Evolutionary conservation across 2,329 filamentous ascomycete species (phyloP).

Genomic region (Fusarium udum): DNA sequence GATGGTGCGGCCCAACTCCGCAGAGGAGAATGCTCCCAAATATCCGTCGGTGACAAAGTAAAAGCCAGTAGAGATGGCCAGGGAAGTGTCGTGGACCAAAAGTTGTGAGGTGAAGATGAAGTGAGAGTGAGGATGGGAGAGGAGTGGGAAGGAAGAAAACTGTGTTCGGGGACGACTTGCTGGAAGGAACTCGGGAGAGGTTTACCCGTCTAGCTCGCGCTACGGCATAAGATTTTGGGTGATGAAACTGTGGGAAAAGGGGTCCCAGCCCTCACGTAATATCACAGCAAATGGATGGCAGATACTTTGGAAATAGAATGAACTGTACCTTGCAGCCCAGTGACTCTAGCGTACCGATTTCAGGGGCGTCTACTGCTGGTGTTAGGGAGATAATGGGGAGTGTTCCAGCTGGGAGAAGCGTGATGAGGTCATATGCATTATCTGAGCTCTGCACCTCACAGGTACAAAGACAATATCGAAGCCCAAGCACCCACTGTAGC

Average conservation of each 20-base stretch:
- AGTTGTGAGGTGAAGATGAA: neutral
- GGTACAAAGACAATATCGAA: neutral
- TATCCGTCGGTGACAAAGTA: neutral
- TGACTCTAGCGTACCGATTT: too few species aligned
- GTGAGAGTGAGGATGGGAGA: neutral
- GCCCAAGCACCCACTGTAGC: neutral
- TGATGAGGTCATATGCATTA: neutral
- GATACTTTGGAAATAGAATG: neutral
- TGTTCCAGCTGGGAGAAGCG: neutral
- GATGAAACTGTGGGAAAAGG: neutral
- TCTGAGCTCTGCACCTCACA: neutral
- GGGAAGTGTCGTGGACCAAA: neutral
- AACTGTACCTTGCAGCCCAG: neutral
- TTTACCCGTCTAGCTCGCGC: neutral
- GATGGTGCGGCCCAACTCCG: neutral
- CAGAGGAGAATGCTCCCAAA: neutral
- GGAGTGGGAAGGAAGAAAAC: neutral
- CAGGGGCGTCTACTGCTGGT: neutral
- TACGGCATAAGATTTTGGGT: neutral
- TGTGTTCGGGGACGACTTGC: neutral
- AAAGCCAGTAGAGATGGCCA: neutral
- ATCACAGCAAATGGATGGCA: neutral
- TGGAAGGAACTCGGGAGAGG: neutral
- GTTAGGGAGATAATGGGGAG: neutral
- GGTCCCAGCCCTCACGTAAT: neutral